Evolutionary conservation across 192 early-diverging fungal species (phyloP), one percentile per base, ranked within the genome.

Genomic region (Gigaspora rosea): DNA sequence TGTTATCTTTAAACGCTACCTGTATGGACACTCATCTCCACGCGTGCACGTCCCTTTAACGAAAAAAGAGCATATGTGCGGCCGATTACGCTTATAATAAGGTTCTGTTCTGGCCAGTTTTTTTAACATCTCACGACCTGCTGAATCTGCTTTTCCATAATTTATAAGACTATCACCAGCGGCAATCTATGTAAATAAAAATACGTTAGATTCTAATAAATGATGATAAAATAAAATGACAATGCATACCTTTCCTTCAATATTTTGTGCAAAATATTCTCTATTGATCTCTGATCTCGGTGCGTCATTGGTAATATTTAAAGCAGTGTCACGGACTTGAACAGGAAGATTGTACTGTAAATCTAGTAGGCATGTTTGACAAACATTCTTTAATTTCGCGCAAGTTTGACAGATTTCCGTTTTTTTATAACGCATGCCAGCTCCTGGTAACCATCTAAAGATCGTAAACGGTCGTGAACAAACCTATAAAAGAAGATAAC

Each of bases 321-420:
- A 81, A 13, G 95, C 92, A 5, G 92, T 85, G 78, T 99, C 98
- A 71, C 98, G 87, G 22, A 97, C 97, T 82, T 97, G 95, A 7
- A 94, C 92, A 18, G 96, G 97, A 67, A 99, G 84, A 52, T 93
- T 94, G 80, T 91, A 95, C 80, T 98, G 93, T n/a, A 98, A 88
- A 86, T 99, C 97, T 56, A 98, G 84, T 18, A 98, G 85, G 80
- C 98, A 99, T 8, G 96, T 96, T 79, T 98, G 98, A 73, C 98
- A 99, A 11, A 95, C 94, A 82, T 99, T 98, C 85, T 99, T 99
- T 78, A 98, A 86, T 81, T 98, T 97, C 48, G 98, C 94, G 79
- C 98, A 99, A 0, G 94, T 95, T 81, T 96, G 93, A 75, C 98
- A 99, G 70, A 98, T 94, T 81, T 99, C 96, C 0, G 98, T 99